These are phyloP conservation scores for Vigna radiata DNA, from an alignment of 306 rosid species.

Conservation along the genomic window DNA sequence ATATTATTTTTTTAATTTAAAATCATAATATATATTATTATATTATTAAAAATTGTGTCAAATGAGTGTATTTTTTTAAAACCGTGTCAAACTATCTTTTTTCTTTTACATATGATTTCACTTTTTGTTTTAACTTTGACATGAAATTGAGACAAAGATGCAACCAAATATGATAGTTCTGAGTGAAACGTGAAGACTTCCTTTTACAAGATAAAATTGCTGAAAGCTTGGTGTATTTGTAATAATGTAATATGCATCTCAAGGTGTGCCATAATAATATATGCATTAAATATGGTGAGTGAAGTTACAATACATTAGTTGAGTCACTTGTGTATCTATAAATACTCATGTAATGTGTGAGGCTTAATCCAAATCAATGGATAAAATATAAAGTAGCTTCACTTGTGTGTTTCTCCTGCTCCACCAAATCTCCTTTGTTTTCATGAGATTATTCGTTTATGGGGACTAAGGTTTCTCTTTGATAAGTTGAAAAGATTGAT, in stretches of 20 bases:
- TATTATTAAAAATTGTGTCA: too few species aligned
- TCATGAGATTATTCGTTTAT: background rate
- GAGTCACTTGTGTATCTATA: background rate
- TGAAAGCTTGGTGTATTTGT: too few species aligned
- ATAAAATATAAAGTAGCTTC: background rate
- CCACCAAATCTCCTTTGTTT: background rate
- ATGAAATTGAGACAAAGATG: background rate
- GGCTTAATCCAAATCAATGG: background rate
- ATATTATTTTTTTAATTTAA: too few species aligned
- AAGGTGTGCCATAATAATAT: background rate
- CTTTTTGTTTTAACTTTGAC: background rate
- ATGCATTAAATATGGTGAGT: background rate
- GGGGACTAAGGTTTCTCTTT: conserved; percentile 25
- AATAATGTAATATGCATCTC: background rate
- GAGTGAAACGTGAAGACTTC: conserved; percentile 26
- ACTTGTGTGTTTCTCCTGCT: background rate
- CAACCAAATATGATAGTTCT: background rate
- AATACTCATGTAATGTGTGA: background rate
- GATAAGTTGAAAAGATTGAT: conserved; percentile 38
- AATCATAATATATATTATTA: too few species aligned
- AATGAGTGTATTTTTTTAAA: too few species aligned
- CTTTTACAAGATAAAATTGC: background rate
- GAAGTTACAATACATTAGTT: background rate
- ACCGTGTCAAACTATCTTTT: too few species aligned
- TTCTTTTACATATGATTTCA: background rate